Conservation (phyloP, 2,329 filamentous ascomycete genomes). For the Juglanconis juglandina region DNA sequence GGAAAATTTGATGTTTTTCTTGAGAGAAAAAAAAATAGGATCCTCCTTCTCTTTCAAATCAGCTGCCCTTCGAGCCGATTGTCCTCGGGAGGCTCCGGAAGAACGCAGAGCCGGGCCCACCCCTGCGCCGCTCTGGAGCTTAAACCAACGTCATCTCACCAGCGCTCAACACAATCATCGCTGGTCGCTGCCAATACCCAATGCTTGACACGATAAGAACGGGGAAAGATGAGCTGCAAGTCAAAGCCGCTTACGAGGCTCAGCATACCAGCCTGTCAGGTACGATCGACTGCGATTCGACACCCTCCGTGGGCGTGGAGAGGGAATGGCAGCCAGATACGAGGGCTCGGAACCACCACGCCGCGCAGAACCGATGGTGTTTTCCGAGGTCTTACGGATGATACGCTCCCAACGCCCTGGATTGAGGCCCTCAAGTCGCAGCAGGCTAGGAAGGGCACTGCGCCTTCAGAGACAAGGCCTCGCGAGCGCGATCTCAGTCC, state of each 20-base stretch:
- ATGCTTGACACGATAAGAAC: not conserved
- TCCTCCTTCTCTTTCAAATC: not conserved
- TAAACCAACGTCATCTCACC: not conserved
- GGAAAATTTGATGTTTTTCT: no score
- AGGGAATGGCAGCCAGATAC: not conserved
- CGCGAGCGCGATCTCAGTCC: slow-evolving; percentile 56
- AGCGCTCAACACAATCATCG: not conserved
- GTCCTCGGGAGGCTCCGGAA: not conserved
- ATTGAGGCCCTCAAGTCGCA: slow-evolving; percentile 62
- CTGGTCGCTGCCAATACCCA: not conserved
- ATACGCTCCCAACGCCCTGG: slow-evolving; percentile 54
- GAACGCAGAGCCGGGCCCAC: not conserved
- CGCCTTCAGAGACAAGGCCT: slow-evolving; percentile 20
- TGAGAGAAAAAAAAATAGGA: no score
- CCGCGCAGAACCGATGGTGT: slow-evolving; percentile 33
- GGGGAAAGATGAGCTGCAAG: not conserved
- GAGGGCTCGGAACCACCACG: slow-evolving; percentile 24
- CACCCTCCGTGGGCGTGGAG: not conserved
- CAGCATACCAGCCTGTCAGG: not conserved
- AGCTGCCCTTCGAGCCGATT: not conserved
- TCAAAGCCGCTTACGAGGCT: not conserved
- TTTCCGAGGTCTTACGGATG: slow-evolving; percentile 34
- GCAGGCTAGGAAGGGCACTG: slow-evolving; percentile 36
- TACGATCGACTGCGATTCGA: no score
- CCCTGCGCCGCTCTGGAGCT: not conserved